phyloP scores from a whole-genome alignment of 2,329 filamentous ascomycete genomes.

The Penicillium sp. region DNA sequence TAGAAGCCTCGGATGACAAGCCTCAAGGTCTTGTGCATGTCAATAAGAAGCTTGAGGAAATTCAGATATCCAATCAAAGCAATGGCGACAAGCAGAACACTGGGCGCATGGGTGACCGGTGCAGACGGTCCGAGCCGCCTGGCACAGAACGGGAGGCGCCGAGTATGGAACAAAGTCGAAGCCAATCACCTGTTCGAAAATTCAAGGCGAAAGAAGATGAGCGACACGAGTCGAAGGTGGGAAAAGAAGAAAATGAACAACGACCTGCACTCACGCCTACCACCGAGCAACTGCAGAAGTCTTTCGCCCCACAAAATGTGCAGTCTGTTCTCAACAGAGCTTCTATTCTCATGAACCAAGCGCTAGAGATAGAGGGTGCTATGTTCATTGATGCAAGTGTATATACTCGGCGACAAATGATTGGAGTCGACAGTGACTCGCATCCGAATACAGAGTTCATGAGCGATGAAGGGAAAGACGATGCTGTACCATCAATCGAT shows the following conservation, averaged over 20 bases:
- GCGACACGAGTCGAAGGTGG: neutral
- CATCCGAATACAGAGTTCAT: neutral
- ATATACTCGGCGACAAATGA: conserved; percentile 17
- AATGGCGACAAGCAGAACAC: neutral
- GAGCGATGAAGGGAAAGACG: neutral
- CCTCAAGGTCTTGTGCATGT: conserved; percentile 3
- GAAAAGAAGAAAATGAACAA: conserved; percentile 4
- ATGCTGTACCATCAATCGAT: neutral
- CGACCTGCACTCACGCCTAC: conserved; percentile 17
- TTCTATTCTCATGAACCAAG: conserved; percentile 16
- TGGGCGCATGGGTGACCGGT: neutral
- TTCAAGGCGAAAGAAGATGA: conserved; percentile 5
- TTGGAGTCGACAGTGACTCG: conserved; percentile 1
- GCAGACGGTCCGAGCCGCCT: neutral
- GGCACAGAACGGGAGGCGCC: neutral
- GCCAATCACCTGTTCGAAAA: conserved; percentile 14
- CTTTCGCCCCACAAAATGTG: conserved; percentile 15
- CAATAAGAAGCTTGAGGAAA: conserved; percentile 10
- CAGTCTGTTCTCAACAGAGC: conserved; percentile 20
- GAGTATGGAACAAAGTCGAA: neutral
- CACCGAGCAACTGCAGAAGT: conserved; percentile 16
- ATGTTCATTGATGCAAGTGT: conserved; percentile 22
- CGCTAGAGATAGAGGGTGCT: conserved; percentile 20
- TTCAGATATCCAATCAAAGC: conserved; percentile 2
- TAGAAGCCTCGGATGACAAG: neutral